phyloP scores from a whole-genome alignment of 805 yeast species.

The Ogataea methanolica region DNA sequence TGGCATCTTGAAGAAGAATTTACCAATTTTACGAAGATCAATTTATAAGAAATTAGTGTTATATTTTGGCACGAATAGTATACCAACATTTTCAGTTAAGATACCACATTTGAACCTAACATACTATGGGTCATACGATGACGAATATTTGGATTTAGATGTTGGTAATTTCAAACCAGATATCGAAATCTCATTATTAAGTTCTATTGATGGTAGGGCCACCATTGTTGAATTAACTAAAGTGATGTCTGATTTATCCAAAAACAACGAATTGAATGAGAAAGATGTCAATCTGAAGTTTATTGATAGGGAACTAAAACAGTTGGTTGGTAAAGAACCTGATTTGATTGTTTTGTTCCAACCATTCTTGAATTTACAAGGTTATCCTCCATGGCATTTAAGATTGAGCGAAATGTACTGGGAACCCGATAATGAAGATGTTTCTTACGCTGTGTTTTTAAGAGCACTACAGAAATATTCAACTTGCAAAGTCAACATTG shows the following conservation, averaged over 20 bases:
- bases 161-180: conserved; percentile 26
- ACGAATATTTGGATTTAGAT: conserved; percentile 28
- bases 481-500: conserved; percentile 81
- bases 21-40: conserved; percentile 52
- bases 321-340: conserved; percentile 86
- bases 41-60: conserved; percentile 54
- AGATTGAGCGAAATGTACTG: conserved; percentile 86
- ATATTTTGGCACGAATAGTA: conserved; percentile 68
- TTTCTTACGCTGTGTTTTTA: conserved; percentile 76
- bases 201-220: conserved; percentile 81
- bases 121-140: conserved; percentile 36
- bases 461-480: conserved; percentile 74
- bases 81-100: conserved; percentile 58
- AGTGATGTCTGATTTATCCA: conserved; percentile 75
- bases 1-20: conserved; percentile 56
- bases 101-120: conserved; percentile 63
- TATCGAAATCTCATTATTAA: conserved; percentile 54
- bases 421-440: conserved; percentile 81
- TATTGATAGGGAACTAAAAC: conserved; percentile 68
- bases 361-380: conserved; percentile 85
- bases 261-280: conserved; percentile 52
- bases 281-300: conserved; percentile 70
- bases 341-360: conserved; percentile 82
- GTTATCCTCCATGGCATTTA: conserved; percentile 97
- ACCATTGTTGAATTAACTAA: conserved; percentile 84